Base-by-base conservation (phyloP, 345 rosid genomes). In the Hevea brasiliensis region DNA sequence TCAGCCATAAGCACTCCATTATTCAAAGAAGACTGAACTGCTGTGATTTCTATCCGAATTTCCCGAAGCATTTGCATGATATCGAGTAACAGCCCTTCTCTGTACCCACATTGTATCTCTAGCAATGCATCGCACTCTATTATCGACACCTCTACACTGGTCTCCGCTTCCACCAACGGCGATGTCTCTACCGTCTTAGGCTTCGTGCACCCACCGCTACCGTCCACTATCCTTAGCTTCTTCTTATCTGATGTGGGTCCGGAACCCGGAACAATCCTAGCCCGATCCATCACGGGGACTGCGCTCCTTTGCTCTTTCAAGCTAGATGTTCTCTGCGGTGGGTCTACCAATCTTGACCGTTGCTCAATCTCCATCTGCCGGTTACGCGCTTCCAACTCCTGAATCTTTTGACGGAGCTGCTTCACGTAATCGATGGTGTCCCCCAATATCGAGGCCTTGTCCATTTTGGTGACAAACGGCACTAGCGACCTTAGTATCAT, bases 401-500 rank as follows among this genome's bases (percentile, higher is more conserved):
- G 93, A n/a, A 93, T 84, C 81, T 88, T 91, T 75, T 86, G 87
- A 11, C 88, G 80, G 8, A 96, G 83, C 74, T 96, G 99, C 74
- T 96, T 93, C 81, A 96, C 87, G 72, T 93, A 96, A 81, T 91
- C 96, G 1, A 96, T 96, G 9, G 99, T 90, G 81, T 96, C 99
- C 6, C 97, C 99, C 7, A 96, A 74, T 67, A 96, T 93, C 3
- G 99, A 96, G 99, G 93, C 97, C 85, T 96, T 96, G 84, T 96
- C 99, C 98, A 96, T 91, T 74, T 96, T 93, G 14, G 98, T 93
- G 51, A 96, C 97, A 71, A 93, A 93, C 17, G 99, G 99, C 66
- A 93, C 97, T 23, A 96, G 76, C 6, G 99, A 91, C 74, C 98
- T 78, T 50, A 96, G 54, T 3, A 90, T 84, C 29, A 88, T 81